A percentile compares a stretch with the other conserved stretches of the same genome.
These are phyloP conservation scores for Litchi chinensis DNA, from an alignment of 345 rosid species.

Conservation along the genomic window DNA sequence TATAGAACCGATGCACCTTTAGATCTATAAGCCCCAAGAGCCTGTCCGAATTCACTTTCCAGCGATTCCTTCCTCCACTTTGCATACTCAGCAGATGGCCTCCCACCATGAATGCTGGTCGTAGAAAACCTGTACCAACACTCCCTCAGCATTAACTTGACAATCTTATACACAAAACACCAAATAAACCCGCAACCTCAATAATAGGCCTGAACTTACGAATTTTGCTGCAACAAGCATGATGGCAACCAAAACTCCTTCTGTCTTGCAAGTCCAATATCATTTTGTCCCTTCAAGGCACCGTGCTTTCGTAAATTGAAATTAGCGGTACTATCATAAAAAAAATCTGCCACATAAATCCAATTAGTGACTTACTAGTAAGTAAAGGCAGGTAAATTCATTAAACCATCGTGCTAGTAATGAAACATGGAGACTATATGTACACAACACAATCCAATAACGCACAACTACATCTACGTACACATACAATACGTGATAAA, in stretches of 20 bases:
- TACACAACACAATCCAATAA: background rate
- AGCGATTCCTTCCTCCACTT: constrained; percentile 94
- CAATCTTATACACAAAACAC: background rate
- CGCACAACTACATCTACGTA: background rate
- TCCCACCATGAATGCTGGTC: constrained; percentile 79
- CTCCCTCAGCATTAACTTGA: background rate
- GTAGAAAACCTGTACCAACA: constrained; percentile 57
- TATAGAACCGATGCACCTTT: constrained; percentile 58
- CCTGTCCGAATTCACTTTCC: constrained; percentile 81
- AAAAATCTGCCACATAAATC: constrained; percentile 38
- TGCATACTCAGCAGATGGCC: constrained; percentile 82
- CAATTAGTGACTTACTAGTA: background rate
- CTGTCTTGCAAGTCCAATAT: constrained; percentile 31
- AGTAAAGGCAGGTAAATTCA: background rate
- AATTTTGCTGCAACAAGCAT: constrained; percentile 34
- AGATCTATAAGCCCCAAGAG: constrained; percentile 69
- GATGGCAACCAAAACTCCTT: constrained; percentile 30
- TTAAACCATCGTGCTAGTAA: background rate
- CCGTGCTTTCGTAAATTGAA: constrained; percentile 24
- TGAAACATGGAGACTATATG: background rate
- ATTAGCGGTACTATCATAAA: constrained; percentile 25
- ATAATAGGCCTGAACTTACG: constrained; percentile 41
- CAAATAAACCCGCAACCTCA: background rate
- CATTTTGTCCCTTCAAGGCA: constrained; percentile 6
- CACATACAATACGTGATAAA: background rate